Base-by-base conservation (phyloP, 2,329 filamentous ascomycete genomes). In the Talaromyces sp. region DNA sequence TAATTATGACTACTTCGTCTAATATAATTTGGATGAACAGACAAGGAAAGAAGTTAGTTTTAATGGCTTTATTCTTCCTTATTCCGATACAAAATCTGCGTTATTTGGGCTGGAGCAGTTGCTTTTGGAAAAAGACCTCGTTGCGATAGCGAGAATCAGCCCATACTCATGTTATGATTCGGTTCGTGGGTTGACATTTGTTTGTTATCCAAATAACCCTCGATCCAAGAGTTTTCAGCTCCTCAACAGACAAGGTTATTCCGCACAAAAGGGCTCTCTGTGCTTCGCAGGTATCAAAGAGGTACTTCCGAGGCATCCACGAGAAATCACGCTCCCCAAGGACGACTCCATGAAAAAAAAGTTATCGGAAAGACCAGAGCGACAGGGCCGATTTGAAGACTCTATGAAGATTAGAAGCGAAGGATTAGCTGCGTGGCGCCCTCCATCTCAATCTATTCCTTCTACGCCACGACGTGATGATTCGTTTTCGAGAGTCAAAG, bases 51-150 rank as follows among this genome's bases (percentile, higher is more conserved):
- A 37, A 3, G 68, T 66, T 35, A 67, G 61, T 57, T 69, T 69
- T 43, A 76, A 71, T 61, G 74, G 73, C 41, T 79, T 74, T 72
- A 67, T 78, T 31, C 69, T 75, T 63, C 73, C 74, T 0, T 80
- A 71, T 64, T 50, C 70, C 17, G 74, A 79, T 52, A 77, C 73
- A 3, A 69, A 73, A 37, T 31, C 67, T 10, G 61, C 61, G 2
- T 49, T 80, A 11, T 71, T 70, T 45, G 63, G 63, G 3, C 67
- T 77, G 58, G 71, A 72, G 13, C 64, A 74, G 19, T 65, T 69
- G 17, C 70, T 80, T 19, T 67, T 67, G 3, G 66, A 66, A 19
- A 65, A 70, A 19, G 66, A 73, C 19, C 66, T 72, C 11, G 68
- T 75, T 45, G 77, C 74, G 10, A 72, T 79, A 61, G 75, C 69